Evolutionary conservation across 2,329 filamentous ascomycete species (phyloP).

Genomic region (Davidsoniella virescens): DNA sequence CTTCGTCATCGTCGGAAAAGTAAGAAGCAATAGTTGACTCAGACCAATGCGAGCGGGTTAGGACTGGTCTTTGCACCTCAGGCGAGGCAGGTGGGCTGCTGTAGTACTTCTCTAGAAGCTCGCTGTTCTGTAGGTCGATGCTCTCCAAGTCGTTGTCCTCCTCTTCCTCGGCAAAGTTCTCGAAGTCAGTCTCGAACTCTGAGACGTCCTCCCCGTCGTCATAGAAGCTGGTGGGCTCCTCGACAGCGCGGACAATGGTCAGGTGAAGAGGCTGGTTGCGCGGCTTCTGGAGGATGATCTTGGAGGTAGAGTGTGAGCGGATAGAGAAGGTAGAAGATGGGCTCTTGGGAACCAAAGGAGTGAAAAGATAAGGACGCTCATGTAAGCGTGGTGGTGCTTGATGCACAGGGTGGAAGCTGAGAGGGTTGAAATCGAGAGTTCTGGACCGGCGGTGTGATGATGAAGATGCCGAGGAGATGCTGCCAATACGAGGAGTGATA

Average conservation of each 20-base stretch:
- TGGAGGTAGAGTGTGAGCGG: conserved; percentile 9
- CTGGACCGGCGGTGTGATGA: conserved; percentile 11
- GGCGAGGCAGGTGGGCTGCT: neutral
- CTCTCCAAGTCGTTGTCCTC: conserved; percentile 4
- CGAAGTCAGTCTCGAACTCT: neutral
- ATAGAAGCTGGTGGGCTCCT: conserved; percentile 7
- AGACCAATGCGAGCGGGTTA: conserved; percentile 17
- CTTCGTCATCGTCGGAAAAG: conserved; percentile 9
- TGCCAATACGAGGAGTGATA: too few relatives aligned
- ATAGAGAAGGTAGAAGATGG: conserved; percentile 11
- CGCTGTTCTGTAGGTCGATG: conserved; percentile 8
- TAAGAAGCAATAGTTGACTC: conserved; percentile 14
- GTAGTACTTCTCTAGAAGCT: conserved; percentile 9
- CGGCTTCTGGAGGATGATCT: conserved; percentile 10
- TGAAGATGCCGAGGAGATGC: neutral
- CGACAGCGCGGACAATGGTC: conserved; percentile 11
- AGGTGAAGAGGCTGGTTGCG: conserved; percentile 6
- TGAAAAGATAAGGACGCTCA: conserved; percentile 12
- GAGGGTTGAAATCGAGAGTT: conserved; percentile 13
- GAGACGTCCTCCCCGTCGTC: neutral
- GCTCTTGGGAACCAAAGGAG: conserved; percentile 4
- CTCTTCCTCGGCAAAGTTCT: conserved; percentile 4
- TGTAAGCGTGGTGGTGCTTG: conserved; percentile 11
- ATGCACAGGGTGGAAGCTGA: conserved; percentile 10
- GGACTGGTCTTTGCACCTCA: neutral